Base-by-base conservation (phyloP, 768 basidiomycete genomes). In the Amanita exitialis region DNA sequence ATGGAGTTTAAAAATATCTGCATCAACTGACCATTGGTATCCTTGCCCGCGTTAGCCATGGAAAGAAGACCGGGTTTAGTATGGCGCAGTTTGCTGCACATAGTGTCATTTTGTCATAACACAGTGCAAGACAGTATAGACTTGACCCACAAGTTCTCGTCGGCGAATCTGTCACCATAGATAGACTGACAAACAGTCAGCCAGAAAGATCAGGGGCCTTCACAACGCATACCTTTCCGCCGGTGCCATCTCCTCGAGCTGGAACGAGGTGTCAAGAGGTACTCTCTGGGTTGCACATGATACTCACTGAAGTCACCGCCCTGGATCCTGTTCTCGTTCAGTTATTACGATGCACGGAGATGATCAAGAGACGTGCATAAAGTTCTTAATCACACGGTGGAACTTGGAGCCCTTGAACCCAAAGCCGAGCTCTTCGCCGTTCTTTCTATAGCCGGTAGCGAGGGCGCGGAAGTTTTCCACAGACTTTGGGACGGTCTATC, bases 381-480 rank as follows among this genome's bases (percentile, higher is more conserved):
- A 95, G 60, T 87, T 73, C 69, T 90, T 89, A 66, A 96, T 95
- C 54, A 97, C 80, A 63, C 94, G 86, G 71, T 99, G 95, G 82
- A 99, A 99, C 58, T 83, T 84, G 54, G 91, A 93, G 39, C 90
- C 93, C 68, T 95, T 86, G 78, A 92, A 99, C 8, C 94, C 93
- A 62, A 76, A 95, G 15, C 84, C 91, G 44, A 87, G 78, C 15
- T 80, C 79, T 49, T 75, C 75, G 54, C 88, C 89, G 52, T 87
- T 80, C 70, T 86, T 90, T 58, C 77, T 80, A 59, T 81, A 73
- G 52, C 94, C 90, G 34, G 91, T 90, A 10, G 89, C 73, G 58
- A 99, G 77, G 44, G 92, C 90, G 52, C 92, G 86, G 82, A 98
- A 98, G 79, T 98, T 98, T 77, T 93, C 94, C 21, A 75, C 93